phyloP scores from a whole-genome alignment of 192 early-diverging fungal genomes.

The Linderina pennispora region DNA sequence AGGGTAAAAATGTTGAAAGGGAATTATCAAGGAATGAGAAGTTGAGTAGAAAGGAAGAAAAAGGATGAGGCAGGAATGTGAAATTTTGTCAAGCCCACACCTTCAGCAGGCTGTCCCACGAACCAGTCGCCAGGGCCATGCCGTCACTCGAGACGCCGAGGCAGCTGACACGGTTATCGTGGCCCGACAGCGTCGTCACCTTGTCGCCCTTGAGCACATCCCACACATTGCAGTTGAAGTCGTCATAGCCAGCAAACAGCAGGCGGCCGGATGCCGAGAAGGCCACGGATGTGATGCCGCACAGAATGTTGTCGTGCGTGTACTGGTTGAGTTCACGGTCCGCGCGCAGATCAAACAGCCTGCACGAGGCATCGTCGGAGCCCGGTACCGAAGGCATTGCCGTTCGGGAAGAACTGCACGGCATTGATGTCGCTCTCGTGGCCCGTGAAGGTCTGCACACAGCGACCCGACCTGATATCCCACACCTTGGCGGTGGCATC shows the following conservation, averaged over 20 bases:
- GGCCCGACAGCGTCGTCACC: conserved; percentile 86
- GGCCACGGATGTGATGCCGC: conserved; percentile 96
- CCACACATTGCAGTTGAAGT: conserved; percentile 99
- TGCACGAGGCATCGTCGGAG: conserved; percentile 97
- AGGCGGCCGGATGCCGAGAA: conserved; percentile 96
- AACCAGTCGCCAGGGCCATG: conserved; percentile 97
- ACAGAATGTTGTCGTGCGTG: conserved; percentile 97
- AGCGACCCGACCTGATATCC: conserved; percentile 95
- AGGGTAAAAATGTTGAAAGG: background rate
- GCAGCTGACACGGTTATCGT: conserved; percentile 97
- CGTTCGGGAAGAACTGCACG: conserved; percentile 99
- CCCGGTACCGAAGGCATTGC: conserved; percentile 97
- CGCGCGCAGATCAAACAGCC: conserved; percentile 95
- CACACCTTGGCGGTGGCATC: conserved; percentile 98
- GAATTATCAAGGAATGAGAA: background rate
- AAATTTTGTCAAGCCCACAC: conserved; percentile 53
- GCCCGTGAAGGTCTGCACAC: conserved; percentile 97
- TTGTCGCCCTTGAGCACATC: conserved; percentile 95
- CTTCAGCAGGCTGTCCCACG: conserved; percentile 97
- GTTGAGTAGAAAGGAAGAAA: conserved; percentile 1
- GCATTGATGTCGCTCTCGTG: conserved; percentile 99
- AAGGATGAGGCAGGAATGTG: background rate
- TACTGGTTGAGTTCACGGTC: conserved; percentile 98
- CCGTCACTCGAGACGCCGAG: conserved; percentile 95
- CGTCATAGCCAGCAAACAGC: conserved; percentile 98